Evolutionary conservation across 129 eudicot genomes (phyloP), one percentile per base, ranked within the genome.

Genomic region (Apium graveolens): DNA sequence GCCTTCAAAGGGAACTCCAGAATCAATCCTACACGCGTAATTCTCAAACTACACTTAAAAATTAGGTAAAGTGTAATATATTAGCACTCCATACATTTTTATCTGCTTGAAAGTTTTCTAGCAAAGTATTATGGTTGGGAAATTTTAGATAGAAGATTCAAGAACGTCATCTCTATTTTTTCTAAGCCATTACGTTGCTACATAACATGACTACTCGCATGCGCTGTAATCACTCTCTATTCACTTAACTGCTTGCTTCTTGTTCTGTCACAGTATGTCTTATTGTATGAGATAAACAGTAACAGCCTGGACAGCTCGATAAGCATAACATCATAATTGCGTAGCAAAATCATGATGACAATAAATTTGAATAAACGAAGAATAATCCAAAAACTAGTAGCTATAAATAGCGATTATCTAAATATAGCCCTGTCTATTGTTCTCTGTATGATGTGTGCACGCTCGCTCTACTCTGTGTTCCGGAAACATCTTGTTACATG

Each of bases 1-100:
- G 18, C 79, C 87, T 12, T 42, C 78, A 41, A 75, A 80, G 3
- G 86, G 77, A 39, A 83, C 75, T 34, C 84, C 87, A 14, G 69
- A 81, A 60, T 73, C 83, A 57, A 34, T 16, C 11, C 39, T 6
- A 1, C 39, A 31, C 55, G 88, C 81, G 45, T 53, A 82, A 86
- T 26, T 20, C 9, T 8, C 11, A 24, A 32, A 45, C 11, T 46
- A 17, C 5, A 12, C 37, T 49, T 3, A 10, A 74, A 5, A 9
- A 26, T 21, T n/a, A 3, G n/a, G 26, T 11, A 68, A 34, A 31
- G 14, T 26, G 48, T 6, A n/a, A 24, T 73, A 27, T 72, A 5
- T 72, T 39, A 71, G 29, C 29, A 71, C 13, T 21, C 73, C 24
- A 21, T 60, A n/a, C 17, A 51, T 21, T 3, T 24, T 24, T 26